Percentiles rank a stretch among this genome's conserved stretches.
Evolutionary conservation across 306 rosid species (phyloP).

Genomic region (Citrullus colocynthis): DNA sequence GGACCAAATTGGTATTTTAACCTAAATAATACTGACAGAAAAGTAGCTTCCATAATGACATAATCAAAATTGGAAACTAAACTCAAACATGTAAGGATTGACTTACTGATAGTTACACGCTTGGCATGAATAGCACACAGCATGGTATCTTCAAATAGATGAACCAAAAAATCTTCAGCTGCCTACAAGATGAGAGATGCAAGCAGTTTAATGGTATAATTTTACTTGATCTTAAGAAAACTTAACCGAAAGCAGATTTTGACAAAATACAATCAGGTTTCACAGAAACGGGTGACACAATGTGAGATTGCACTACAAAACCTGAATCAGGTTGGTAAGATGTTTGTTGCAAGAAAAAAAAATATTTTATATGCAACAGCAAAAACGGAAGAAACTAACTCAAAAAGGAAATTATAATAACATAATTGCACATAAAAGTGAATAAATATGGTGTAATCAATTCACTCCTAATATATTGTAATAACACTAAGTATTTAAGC

Average conservation of each 20-base stretch:
- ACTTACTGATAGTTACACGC: constrained; percentile 90
- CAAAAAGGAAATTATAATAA: neutral
- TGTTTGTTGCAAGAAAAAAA: neutral
- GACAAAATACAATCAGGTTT: neutral
- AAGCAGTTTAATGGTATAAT: neutral
- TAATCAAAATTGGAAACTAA: neutral
- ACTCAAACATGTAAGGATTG: neutral
- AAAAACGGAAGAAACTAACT: neutral
- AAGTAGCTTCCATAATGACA: neutral
- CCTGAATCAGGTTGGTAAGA: neutral
- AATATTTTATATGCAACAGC: neutral
- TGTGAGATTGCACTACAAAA: neutral
- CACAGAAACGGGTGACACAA: neutral
- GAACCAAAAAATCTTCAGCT: constrained; percentile 61
- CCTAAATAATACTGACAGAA: neutral
- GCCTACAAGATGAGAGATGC: constrained; percentile 36
- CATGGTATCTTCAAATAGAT: constrained; percentile 67
- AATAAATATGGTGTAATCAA: neutral
- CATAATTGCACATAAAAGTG: neutral
- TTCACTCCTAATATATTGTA: neutral
- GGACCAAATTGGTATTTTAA: too few species aligned
- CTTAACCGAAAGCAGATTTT: neutral
- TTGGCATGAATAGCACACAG: constrained; percentile 87
- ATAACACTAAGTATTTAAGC: neutral
- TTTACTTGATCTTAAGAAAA: neutral